These are phyloP conservation scores for Ceratopteris richardii DNA, from an alignment of 75 land plant genomes.

Conservation along the genomic window DNA sequence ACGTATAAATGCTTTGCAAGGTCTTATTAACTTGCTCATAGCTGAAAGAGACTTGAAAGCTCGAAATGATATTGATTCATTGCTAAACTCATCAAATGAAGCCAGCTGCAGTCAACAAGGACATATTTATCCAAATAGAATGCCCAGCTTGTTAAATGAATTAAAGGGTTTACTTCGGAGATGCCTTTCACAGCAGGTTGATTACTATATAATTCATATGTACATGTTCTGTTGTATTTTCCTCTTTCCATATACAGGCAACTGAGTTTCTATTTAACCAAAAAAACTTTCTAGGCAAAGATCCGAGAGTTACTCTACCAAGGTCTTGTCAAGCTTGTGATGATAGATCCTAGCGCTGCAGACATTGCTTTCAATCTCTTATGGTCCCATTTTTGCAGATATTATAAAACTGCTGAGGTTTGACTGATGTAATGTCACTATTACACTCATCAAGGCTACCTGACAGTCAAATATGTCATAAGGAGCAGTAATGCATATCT, in stretches of 20 bases:
- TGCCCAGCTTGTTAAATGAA: constrained; percentile 54
- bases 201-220: neutral
- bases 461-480: too few species aligned
- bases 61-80: constrained; percentile 30
- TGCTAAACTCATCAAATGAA: constrained; percentile 72
- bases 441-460: too few species aligned
- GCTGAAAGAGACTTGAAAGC: constrained; percentile 34
- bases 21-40: constrained; percentile 54
- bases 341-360: constrained; percentile 48
- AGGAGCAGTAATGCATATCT: neutral
- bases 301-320: constrained; percentile 59
- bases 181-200: constrained; percentile 87
- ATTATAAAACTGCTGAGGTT: constrained; percentile 47
- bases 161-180: constrained; percentile 66
- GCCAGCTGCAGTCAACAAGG: constrained; percentile 84
- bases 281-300: too few species aligned
- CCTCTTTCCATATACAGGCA: too few species aligned
- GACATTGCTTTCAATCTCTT: constrained; percentile 59
- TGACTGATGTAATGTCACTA: neutral
- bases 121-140: constrained; percentile 17
- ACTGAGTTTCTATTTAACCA: too few species aligned
- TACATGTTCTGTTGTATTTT: neutral
- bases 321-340: constrained; percentile 58
- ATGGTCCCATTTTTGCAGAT: constrained; percentile 68
- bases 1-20: constrained; percentile 59